phyloP scores from a whole-genome alignment of 163 green algal genomes.

The Prototheca cutis region DNA sequence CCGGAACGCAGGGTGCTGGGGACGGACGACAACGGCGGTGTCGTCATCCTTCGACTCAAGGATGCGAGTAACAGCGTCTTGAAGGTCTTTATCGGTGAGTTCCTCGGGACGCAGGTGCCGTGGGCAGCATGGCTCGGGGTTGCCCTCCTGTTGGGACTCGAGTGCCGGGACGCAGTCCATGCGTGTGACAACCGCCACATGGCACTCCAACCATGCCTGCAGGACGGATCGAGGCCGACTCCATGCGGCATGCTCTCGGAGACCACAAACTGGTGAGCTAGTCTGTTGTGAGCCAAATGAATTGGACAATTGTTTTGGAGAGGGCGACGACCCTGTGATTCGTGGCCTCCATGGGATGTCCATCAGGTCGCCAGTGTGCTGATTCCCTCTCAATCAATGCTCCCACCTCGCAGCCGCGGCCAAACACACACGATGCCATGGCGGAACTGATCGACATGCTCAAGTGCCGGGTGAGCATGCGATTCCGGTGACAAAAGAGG shows the following conservation, averaged over 20 bases:
- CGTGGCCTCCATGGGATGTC: background rate
- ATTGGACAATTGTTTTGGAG: too few relatives aligned
- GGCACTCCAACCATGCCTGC: background rate
- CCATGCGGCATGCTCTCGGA: background rate
- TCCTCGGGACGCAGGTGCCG: too few relatives aligned
- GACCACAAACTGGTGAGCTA: background rate
- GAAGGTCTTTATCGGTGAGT: slow-evolving; percentile 30
- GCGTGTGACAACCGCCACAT: too few relatives aligned
- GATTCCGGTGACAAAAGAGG: too few relatives aligned
- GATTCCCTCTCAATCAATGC: background rate
- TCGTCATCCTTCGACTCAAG: slow-evolving; percentile 39
- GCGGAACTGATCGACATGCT: slow-evolving; percentile 31
- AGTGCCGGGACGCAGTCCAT: too few relatives aligned
- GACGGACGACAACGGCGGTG: slow-evolving; percentile 21
- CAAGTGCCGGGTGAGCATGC: background rate
- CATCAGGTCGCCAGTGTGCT: too few relatives aligned
- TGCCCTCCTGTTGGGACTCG: too few relatives aligned
- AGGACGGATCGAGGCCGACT: background rate
- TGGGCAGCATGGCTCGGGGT: too few relatives aligned
- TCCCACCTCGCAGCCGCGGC: slow-evolving; percentile 30
- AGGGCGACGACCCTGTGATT: background rate
- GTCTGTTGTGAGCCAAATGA: too few relatives aligned
- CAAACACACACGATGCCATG: slow-evolving; percentile 60
- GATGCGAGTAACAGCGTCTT: slow-evolving; percentile 25
- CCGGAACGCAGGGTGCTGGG: slow-evolving; percentile 11